Evolutionary conservation across 352 stramenopile genomes (phyloP), one percentile per base, ranked within the genome.

Genomic region (Pythium phragmiticola): DNA sequence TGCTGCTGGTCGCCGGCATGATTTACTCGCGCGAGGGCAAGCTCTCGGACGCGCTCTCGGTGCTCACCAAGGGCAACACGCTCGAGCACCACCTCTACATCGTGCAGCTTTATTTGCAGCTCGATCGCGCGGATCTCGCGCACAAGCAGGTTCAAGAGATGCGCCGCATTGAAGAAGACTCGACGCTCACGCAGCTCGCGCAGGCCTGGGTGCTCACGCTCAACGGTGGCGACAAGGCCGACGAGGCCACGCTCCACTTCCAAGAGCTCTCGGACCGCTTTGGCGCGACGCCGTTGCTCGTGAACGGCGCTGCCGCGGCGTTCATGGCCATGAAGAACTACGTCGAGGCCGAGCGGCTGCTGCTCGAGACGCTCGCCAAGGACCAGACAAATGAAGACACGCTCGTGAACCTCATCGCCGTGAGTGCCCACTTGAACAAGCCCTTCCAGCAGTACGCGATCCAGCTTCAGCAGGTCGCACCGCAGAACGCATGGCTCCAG

Each of bases 241-340:
- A 93, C 39, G 95, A 99, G 66, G 96, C 96, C 0, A 86, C 91
- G 43, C 87, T 98, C 68, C 87, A 96, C 62, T 96, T 98, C 57
- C 90, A 95, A 66, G 89, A 97, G 49, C 81, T 99, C 37, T 87
- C 87, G 3, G 96, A 99, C 69, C 89, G 97, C 57, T 99, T 98
- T 63, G 96, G 94, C n/a, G 74, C 87, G 3, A 97, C 89, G 57
- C 67, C 94, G 12, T 73, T 96, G 68, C 72, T 98, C 50, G 74
- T 98, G 36, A 99, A 98, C 72, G 86, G 94, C 21, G 82, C 89
- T 16, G 94, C 95, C 0, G 88, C 78, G 11, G 89, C 92, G 12
- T 97, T 97, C 70, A 97, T 98, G 89, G 86, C 90, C 52, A 74
- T 92, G 33, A 82, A 86, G 63, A 97, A 98, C 63, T 98, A 94